Percentiles rank a stretch among this genome's conserved stretches.
Evolutionary conservation across 108 stramenopile genomes (phyloP).

Genomic region (Aureococcus anophagefferens): DNA sequence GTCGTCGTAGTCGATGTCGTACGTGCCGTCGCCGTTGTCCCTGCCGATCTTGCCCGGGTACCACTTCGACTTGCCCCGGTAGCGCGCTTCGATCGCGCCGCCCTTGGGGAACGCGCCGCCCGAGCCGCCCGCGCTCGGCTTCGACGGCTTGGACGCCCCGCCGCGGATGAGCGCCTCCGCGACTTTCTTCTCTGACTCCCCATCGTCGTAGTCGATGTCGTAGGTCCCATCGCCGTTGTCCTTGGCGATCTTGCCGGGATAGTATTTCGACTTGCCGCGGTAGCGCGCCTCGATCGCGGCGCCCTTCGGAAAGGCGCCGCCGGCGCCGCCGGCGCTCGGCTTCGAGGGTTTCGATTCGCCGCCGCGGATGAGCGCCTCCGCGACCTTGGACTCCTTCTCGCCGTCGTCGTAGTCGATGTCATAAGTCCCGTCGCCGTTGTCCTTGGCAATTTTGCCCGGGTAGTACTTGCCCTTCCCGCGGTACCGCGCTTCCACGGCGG

Average conservation of each 20-base stretch:
- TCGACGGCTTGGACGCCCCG: not conserved
- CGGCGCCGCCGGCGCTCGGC: too few relatives aligned
- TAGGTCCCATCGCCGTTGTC: slow-evolving; percentile 17
- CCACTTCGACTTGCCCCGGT: slow-evolving; percentile 1
- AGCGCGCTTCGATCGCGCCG: slow-evolving; percentile 8
- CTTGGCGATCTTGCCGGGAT: slow-evolving; percentile 19
- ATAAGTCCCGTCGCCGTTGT: too few relatives aligned
- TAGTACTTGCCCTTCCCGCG: too few relatives aligned
- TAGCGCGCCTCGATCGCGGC: slow-evolving; percentile 5
- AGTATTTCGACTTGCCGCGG: slow-evolving; percentile 24
- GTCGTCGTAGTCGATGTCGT: slow-evolving; percentile 35
- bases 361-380: too few relatives aligned
- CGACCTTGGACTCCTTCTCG: too few relatives aligned
- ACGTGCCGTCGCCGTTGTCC: slow-evolving; percentile 5
- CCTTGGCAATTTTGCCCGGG: too few relatives aligned
- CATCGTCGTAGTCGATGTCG: slow-evolving; percentile 25
- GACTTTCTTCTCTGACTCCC: slow-evolving; percentile 7
- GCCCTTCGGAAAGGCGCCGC: too few relatives aligned
- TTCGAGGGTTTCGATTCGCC: too few relatives aligned
- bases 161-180: slow-evolving; percentile 10
- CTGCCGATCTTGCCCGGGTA: not conserved
- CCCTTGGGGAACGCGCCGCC: slow-evolving; percentile 3
- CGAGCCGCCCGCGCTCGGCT: not conserved
- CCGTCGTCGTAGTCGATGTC: too few relatives aligned
- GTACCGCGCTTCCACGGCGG: too few relatives aligned